Conservation (phyloP, 306 rosid species). For the Acacia melanoxylon region DNA sequence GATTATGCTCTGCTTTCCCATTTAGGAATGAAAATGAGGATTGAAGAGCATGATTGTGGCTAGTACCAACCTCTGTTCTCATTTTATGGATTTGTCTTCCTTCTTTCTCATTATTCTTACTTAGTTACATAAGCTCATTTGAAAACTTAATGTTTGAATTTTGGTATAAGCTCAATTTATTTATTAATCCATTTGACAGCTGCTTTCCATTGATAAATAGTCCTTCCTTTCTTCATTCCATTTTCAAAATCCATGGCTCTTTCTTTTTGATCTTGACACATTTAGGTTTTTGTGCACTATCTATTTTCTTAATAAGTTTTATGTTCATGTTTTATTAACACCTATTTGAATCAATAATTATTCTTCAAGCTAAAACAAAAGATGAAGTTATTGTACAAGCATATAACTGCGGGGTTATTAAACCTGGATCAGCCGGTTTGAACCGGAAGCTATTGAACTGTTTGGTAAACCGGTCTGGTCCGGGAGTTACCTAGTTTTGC, state of each 20-base stretch:
- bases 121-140: constrained; percentile 23
- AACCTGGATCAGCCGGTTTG: too few species aligned
- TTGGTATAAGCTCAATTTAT: constrained; percentile 33
- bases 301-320: neutral
- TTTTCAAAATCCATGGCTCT: constrained; percentile 25
- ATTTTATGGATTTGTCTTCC: constrained; percentile 1
- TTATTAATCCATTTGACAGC: constrained; percentile 26
- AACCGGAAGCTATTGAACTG: too few species aligned
- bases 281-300: neutral
- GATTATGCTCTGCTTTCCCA: neutral
- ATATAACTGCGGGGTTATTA: neutral
- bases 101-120: neutral
- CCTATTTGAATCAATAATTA: neutral
- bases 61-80: neutral
- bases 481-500: too few species aligned
- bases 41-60: neutral
- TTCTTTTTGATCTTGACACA: neutral
- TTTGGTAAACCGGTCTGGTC: too few species aligned
- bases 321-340: neutral
- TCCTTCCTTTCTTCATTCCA: neutral
- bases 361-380: neutral
- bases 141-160: constrained; percentile 30
- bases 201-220: constrained; percentile 26
- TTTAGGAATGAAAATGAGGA: constrained; percentile 19
- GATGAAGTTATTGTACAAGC: neutral